Conservation (phyloP, 75 land plant species). For the Pinus taeda region DNA sequence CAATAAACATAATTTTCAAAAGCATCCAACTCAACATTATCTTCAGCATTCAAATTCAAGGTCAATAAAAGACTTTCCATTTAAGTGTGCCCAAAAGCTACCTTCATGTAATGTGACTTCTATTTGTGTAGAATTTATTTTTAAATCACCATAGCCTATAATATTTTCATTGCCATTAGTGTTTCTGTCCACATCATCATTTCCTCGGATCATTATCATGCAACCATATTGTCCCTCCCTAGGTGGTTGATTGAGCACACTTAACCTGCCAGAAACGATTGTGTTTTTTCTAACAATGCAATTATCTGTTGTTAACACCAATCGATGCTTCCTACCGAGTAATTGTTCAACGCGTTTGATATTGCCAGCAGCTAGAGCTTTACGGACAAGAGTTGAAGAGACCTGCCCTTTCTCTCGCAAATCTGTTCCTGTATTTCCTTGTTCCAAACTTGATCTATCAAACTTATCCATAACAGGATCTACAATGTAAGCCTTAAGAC, state of each 20-base stretch:
- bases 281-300: slow-evolving; percentile 10
- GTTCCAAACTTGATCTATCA: slow-evolving; percentile 13
- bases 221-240: slow-evolving; percentile 57
- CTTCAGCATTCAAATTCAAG: slow-evolving; percentile 39
- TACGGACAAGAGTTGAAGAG: slow-evolving; percentile 90
- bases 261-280: slow-evolving; percentile 36
- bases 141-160: slow-evolving; percentile 33
- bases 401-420: slow-evolving; percentile 79
- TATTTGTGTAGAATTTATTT: slow-evolving; percentile 32
- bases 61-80: slow-evolving; percentile 15
- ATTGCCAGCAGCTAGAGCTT: slow-evolving; percentile 78
- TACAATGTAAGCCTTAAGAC: slow-evolving; percentile 68
- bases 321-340: slow-evolving; percentile 81
- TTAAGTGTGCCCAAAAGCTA: slow-evolving; percentile 3
- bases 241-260: slow-evolving; percentile 68
- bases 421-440: slow-evolving; percentile 8
- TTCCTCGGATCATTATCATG: slow-evolving; percentile 25
- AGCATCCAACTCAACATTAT: slow-evolving; percentile 3
- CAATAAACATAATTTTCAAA: slow-evolving; percentile 2
- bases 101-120: slow-evolving; percentile 27
- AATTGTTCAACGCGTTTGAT: slow-evolving; percentile 71
- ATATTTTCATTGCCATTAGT: slow-evolving; percentile 7
- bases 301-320: slow-evolving; percentile 34
- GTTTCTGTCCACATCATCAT: slow-evolving; percentile 9
- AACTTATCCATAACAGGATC: slow-evolving; percentile 80